Base-by-base conservation (phyloP, 1,284 basidiomycete genomes). In the Ganoderma lucidum region DNA sequence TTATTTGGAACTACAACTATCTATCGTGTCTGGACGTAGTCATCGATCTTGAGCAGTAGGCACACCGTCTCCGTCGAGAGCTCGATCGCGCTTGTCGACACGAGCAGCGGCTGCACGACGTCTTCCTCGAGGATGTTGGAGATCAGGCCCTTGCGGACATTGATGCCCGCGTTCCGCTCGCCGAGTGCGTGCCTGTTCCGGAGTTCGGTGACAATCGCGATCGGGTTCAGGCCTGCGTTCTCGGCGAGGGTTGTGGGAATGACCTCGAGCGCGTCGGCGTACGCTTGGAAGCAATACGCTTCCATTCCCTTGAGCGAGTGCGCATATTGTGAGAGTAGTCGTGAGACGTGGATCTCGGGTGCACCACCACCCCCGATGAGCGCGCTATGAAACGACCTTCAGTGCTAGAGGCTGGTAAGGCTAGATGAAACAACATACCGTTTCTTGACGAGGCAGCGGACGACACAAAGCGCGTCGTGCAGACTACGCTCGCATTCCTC, bases 201-300 rank as follows among this genome's bases (percentile, higher is more conserved):
- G 69, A 99, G 86, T 81, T 99, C 98, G 41, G 98, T 99, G 65
- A 99, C 97, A 77, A 99, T 99, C 17, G 96, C 93, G 74, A 99
- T 99, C 6, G 98, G 96, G 84, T 99, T 98, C 73, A 99, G 85
- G 62, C 98, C 98, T 10, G 98, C 98, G 79, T 99, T 99, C 83
- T 99, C 98, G 12, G 98, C 98, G 10, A 99, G 87, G 0, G 98
- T 99, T 3, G 95, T 98, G 2, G 98, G 98, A 75, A 99, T 99
- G 71, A 99, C 93, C 82, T 99, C 98, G 68, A 99, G 88, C 6
- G 98, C 96, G 79, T 99, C 98, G 45, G 98, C 96, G 77, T 96
- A 99, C 3, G 97, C 97, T 79, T 98, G 95, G 91, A 97, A 98
- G 82, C 98, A 99, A 83, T 99, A 99, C 8, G 97, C 95, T 83